Base-by-base conservation (phyloP, 2,329 filamentous ascomycete species). In the Aaosphaeria arxii region DNA sequence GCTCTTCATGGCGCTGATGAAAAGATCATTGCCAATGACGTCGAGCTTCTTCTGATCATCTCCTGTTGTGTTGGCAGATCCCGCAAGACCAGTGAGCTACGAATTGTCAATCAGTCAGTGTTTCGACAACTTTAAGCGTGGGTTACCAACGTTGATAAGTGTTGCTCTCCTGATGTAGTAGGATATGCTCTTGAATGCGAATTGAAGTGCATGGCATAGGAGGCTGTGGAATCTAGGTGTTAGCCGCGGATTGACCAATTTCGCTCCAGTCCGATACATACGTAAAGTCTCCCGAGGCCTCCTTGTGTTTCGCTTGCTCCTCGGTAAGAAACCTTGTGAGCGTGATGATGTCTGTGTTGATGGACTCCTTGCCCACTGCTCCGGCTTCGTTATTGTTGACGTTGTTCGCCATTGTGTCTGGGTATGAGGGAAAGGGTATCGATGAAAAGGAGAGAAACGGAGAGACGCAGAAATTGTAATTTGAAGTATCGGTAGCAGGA, bases 11-110 rank as follows among this genome's bases (percentile, higher is more conserved):
- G 91, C 89, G 52, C 89, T 86, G 67, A 99, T 89, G 77, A 99
- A 99, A 63, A 99, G 81, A 71, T 99, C 94, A 71, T 99, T 97
- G 71, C 91, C 92, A 69, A 99, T 97, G 51, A 99, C 92, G 71
- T 99, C 94, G 54, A 99, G 89, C 78, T 99, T 99, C 84, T 99
- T 99, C 74, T 99, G 94, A 71, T 97, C 94, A 73, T 99, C 94
- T 57, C 94, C 94, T 3, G 94, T 97, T 46, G 81, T 89, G 76
- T 99, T 99, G 58, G 91, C 89, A 51, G 92, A 94, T 50, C 94
- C 94, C 53, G 94, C 94, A 43, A 99, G 85, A 52, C 94, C 94
- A 45, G 90, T 95, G 53, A 99, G 84, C 74, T 79, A 47, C 7
- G 24, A 2, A n/a, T 5, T 13, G 51, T 68, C 38, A 67, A 43